Percentiles rank a stretch among this genome's conserved stretches.
Evolutionary conservation across 352 stramenopile species (phyloP).

Genomic region (Halophytophthora batemanensis): DNA sequence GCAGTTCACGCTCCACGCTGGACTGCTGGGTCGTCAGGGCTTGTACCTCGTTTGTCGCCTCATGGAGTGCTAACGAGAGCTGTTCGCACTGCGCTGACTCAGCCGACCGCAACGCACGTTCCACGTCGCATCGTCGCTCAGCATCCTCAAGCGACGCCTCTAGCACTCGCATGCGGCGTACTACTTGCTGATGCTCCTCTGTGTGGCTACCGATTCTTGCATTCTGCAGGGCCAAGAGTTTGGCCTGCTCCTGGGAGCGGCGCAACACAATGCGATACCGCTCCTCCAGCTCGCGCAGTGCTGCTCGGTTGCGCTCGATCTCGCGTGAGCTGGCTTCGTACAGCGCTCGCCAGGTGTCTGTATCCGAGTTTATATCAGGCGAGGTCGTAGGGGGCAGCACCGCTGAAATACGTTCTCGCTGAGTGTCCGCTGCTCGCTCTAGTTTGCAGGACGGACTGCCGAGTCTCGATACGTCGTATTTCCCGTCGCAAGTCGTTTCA

Average conservation of each 20-base stretch:
- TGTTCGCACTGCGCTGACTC: constrained; percentile 58
- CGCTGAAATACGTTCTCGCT: constrained; percentile 6
- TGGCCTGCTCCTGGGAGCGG: constrained; percentile 62
- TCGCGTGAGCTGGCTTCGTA: constrained; percentile 26
- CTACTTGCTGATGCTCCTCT: constrained; percentile 56
- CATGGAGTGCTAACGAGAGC: constrained; percentile 43
- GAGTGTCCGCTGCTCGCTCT: neutral
- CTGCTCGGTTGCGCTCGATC: constrained; percentile 20
- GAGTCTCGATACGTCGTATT: constrained; percentile 2
- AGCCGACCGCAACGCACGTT: constrained; percentile 46
- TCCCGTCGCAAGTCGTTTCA: neutral
- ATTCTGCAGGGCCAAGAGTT: constrained; percentile 63
- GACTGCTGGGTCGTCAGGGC: constrained; percentile 45
- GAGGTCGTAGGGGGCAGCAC: neutral
- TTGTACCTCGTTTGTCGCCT: constrained; percentile 51
- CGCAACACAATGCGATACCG: constrained; percentile 55
- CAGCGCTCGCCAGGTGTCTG: constrained; percentile 21
- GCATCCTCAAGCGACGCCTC: constrained; percentile 39
- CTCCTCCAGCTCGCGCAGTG: constrained; percentile 39
- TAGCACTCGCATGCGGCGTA: constrained; percentile 44
- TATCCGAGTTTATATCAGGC: neutral
- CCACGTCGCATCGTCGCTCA: constrained; percentile 39
- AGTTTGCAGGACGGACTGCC: no score
- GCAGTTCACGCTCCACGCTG: constrained; percentile 39
- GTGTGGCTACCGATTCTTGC: constrained; percentile 42